Conservation (phyloP, 768 basidiomycete genomes). For the Mycena crocata region DNA sequence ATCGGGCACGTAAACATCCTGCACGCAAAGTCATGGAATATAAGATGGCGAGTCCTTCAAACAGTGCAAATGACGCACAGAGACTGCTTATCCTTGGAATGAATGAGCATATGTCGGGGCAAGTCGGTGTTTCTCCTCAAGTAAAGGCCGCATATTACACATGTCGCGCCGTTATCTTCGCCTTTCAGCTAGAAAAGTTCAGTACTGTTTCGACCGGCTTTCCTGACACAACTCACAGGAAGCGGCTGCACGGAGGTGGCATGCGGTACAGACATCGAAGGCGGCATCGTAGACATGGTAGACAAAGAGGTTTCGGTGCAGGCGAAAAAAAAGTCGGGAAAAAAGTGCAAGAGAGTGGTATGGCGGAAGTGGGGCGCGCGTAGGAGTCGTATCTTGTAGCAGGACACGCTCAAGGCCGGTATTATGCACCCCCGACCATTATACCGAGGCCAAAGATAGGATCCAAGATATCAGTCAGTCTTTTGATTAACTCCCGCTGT, state of each 20-base stretch:
- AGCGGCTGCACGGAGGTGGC: constrained; percentile 12
- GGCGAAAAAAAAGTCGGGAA: not conserved
- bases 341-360: not conserved
- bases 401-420: constrained; percentile 23
- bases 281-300: not conserved
- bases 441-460: constrained; percentile 15
- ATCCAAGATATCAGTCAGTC: not conserved
- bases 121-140: constrained; percentile 42
- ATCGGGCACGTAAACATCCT: constrained; percentile 41
- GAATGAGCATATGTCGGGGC: constrained; percentile 40
- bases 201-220: not conserved
- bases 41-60: not conserved
- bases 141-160: constrained; percentile 26
- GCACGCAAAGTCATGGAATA: not conserved
- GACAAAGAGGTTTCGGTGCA: not conserved
- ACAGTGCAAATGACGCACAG: constrained; percentile 29
- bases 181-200: not conserved
- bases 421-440: constrained; percentile 22
- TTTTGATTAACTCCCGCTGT: not conserved
- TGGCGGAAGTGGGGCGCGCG: not conserved
- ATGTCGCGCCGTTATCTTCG: constrained; percentile 29
- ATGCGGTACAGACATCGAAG: too few relatives aligned
- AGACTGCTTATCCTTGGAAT: constrained; percentile 36
- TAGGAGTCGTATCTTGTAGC: constrained; percentile 4
- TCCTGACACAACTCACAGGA: constrained; percentile 5